Conservation (phyloP, 2,329 filamentous ascomycete genomes). For the Colletotrichum abscissum region DNA sequence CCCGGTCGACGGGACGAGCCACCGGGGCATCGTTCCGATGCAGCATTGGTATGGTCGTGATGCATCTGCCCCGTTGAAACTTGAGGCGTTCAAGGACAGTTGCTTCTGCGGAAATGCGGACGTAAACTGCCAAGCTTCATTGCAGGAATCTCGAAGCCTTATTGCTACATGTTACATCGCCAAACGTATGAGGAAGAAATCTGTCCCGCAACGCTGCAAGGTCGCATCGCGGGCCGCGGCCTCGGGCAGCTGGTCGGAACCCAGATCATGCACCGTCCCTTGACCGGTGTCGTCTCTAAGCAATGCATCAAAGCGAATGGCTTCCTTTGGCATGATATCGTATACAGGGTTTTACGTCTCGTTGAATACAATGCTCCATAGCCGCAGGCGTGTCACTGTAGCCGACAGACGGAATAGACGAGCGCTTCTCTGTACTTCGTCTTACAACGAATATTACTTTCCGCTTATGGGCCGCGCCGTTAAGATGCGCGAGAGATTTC, state of each 20-base stretch:
- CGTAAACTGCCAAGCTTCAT: neutral
- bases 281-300: neutral
- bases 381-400: neutral
- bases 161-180: neutral
- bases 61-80: neutral
- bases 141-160: neutral
- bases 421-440: neutral
- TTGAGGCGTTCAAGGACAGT: neutral
- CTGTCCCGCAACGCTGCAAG: slow-evolving; percentile 4
- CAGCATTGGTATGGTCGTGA: neutral
- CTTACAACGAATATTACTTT: neutral
- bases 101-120: neutral
- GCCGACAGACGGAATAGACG: neutral
- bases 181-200: neutral
- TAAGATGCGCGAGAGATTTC: neutral
- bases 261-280: neutral
- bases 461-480: neutral
- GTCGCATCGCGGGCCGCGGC: slow-evolving; percentile 19
- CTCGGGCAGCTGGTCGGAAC: neutral
- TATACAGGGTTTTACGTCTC: neutral
- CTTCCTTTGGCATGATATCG: neutral
- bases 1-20: neutral
- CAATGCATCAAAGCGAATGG: neutral
- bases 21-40: neutral
- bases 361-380: neutral